phyloP scores from a whole-genome alignment of 495 filamentous ascomycete species.

The Penicillium chermesinum region DNA sequence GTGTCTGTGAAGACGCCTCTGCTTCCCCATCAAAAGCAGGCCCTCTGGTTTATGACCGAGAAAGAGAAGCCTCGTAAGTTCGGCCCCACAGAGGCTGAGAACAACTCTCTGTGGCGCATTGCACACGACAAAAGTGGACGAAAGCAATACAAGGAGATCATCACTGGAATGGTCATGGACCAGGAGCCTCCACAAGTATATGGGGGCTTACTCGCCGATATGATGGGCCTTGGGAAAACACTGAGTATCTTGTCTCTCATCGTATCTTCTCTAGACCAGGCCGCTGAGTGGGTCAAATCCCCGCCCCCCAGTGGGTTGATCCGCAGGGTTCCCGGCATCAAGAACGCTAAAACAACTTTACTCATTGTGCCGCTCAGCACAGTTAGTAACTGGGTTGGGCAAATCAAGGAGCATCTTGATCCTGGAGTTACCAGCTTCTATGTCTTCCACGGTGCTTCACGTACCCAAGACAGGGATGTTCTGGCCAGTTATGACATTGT shows the following conservation, averaged over 20 bases:
- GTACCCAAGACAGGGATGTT: constrained; percentile 59
- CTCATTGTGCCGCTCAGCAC: constrained; percentile 86
- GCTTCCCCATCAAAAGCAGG: constrained; percentile 87
- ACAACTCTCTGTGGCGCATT: constrained; percentile 71
- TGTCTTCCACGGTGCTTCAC: constrained; percentile 77
- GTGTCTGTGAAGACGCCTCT: constrained; percentile 60
- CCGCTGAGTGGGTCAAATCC: constrained; percentile 47
- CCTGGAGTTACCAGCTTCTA: constrained; percentile 58
- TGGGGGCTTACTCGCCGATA: constrained; percentile 91
- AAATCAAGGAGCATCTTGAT: constrained; percentile 75
- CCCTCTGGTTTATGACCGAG: constrained; percentile 79
- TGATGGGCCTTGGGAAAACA: constrained; percentile 98
- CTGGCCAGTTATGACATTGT: constrained; percentile 75
- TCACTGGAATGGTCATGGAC: constrained; percentile 63
- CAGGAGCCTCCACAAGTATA: constrained; percentile 63
- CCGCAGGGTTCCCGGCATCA: constrained; percentile 41
- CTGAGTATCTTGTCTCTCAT: constrained; percentile 80
- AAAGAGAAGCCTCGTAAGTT: constrained; percentile 63
- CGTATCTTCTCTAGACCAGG: constrained; percentile 53
- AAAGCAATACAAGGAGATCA: constrained; percentile 68
- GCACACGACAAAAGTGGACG: constrained; percentile 47
- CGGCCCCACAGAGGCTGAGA: constrained; percentile 49
- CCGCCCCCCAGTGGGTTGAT: constrained; percentile 27
- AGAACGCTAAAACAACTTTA: constrained; percentile 75
- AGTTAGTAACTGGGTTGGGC: constrained; percentile 86